Conservation (phyloP, 1,139 yeast genomes). For the Zygosaccharomyces sapae region DNA sequence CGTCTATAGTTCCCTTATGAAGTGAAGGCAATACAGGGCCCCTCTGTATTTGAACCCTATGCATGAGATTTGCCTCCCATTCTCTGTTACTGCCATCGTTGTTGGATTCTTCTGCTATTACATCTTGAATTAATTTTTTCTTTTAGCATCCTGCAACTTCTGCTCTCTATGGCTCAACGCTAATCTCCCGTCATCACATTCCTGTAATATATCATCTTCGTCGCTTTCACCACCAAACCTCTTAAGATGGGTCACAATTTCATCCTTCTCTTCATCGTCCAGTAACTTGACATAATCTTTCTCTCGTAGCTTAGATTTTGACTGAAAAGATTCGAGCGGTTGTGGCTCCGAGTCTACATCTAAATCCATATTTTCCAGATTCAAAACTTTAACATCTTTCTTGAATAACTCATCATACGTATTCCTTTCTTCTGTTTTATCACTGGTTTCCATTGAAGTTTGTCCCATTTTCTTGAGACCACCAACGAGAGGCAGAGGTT, state of each 20-base stretch:
- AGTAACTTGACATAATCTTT: conserved; percentile 23
- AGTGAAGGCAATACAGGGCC: conserved; percentile 7
- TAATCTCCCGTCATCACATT: conserved; percentile 22
- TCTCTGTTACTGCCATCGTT: conserved; percentile 6
- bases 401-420: conserved; percentile 6
- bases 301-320: conserved; percentile 14
- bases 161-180: conserved; percentile 19
- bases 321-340: background rate
- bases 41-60: conserved; percentile 1
- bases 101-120: conserved; percentile 9
- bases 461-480: conserved; percentile 2
- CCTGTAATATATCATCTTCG: conserved; percentile 11
- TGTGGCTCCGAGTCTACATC: background rate
- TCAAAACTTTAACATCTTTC: conserved; percentile 8
- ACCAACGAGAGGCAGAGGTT: conserved; percentile 9
- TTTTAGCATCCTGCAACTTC: conserved; percentile 10
- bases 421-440: too few relatives aligned
- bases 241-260: conserved; percentile 20
- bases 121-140: conserved; percentile 18
- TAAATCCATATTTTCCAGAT: conserved; percentile 15
- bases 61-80: conserved; percentile 13
- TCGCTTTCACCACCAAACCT: conserved; percentile 22
- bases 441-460: background rate
- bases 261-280: conserved; percentile 24
- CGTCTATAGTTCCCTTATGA: background rate